phyloP scores from a whole-genome alignment of 1,284 basidiomycete species.

The Apiotrichum mycotoxinovorans region DNA sequence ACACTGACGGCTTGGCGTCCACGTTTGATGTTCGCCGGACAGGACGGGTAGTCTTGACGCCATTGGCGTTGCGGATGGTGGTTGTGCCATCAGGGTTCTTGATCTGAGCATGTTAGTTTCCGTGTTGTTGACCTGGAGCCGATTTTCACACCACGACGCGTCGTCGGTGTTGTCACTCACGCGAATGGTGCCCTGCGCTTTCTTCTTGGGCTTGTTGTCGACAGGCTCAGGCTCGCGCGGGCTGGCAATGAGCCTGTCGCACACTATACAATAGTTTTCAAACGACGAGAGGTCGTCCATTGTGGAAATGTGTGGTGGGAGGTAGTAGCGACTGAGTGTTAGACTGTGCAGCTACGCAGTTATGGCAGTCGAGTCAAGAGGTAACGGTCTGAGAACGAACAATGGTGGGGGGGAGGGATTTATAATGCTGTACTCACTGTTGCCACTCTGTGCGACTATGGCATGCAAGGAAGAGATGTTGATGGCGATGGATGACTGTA shows the following conservation, averaged over 20 bases:
- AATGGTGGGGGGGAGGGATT: too few relatives aligned
- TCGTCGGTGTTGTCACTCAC: slow-evolving; percentile 31
- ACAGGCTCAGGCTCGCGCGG: slow-evolving; percentile 12
- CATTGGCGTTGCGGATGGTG: slow-evolving; percentile 42
- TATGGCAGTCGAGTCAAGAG: neutral
- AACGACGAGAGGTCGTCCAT: slow-evolving; percentile 27
- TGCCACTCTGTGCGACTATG: too few relatives aligned
- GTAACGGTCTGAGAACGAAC: neutral
- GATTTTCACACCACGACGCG: neutral
- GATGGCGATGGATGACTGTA: too few relatives aligned
- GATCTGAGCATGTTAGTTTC: slow-evolving; percentile 24
- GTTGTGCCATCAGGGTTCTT: slow-evolving; percentile 45
- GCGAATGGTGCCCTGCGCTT: slow-evolving; percentile 37
- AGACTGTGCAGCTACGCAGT: neutral
- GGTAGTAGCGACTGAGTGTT: neutral
- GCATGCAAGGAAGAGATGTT: too few relatives aligned
- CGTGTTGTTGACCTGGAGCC: neutral
- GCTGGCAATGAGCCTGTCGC: slow-evolving; percentile 37
- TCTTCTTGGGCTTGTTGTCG: slow-evolving; percentile 28
- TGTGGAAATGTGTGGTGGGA: slow-evolving; percentile 5
- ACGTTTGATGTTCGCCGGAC: slow-evolving; percentile 21
- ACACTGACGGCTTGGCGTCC: neutral
- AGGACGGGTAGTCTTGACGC: slow-evolving; percentile 38
- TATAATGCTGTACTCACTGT: too few relatives aligned
- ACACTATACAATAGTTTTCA: slow-evolving; percentile 44